These are phyloP conservation scores for Meredithiella fracta DNA, from an alignment of 2,329 filamentous ascomycete species.

Conservation along the genomic window DNA sequence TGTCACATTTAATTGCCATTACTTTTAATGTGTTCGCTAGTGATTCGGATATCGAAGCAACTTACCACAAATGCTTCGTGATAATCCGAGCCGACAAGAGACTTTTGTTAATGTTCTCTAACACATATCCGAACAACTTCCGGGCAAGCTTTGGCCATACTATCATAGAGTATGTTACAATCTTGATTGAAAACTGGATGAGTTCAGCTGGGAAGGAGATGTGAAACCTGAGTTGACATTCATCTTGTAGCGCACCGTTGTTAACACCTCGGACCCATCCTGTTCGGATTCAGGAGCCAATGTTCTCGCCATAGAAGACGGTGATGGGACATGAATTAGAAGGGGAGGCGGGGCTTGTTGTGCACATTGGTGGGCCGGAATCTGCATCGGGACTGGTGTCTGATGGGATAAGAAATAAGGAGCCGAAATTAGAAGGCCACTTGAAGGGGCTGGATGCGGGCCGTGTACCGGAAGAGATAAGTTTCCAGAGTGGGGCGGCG, in stretches of 20 bases:
- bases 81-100: constrained; percentile 28
- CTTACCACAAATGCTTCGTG: constrained; percentile 31
- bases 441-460: no score
- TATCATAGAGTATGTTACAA: not conserved
- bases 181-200: not conserved
- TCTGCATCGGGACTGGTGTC: no score
- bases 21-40: not conserved
- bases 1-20: constrained; percentile 26
- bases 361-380: no score
- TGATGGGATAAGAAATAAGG: no score
- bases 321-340: no score
- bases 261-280: not conserved
- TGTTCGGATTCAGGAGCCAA: not conserved
- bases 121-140: constrained; percentile 27
- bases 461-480: no score
- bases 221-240: not conserved
- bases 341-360: no score
- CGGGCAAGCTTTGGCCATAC: constrained; percentile 17
- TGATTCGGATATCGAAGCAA: not conserved
- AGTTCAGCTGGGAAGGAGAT: not conserved
- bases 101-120: constrained; percentile 30
- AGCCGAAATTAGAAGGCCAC: no score
- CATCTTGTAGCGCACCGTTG: not conserved
- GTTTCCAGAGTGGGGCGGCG: no score
- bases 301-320: not conserved